A percentile compares a stretch with the other conserved stretches of the same genome.
phyloP scores from a whole-genome alignment of 2,329 filamentous ascomycete genomes.

The Arthroderma uncinatum region DNA sequence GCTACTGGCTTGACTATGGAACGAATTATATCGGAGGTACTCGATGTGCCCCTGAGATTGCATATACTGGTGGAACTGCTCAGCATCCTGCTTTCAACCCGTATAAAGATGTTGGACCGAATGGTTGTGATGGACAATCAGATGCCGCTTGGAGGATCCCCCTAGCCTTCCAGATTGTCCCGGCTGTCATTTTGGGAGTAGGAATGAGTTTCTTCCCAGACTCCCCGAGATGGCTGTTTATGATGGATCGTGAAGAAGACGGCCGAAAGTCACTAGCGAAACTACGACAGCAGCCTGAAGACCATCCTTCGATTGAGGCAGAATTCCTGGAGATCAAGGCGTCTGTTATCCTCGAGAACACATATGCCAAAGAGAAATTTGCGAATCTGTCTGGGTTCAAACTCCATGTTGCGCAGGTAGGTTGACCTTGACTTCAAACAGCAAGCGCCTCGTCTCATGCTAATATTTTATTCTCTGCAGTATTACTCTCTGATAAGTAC shows the following conservation, averaged over 20 bases:
- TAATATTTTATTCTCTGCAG: constrained; percentile 11
- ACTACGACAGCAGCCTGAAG: constrained; percentile 38
- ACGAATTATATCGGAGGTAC: constrained; percentile 36
- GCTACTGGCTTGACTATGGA: constrained; percentile 36
- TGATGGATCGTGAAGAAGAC: constrained; percentile 40
- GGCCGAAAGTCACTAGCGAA: constrained; percentile 37
- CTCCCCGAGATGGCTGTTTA: constrained; percentile 46
- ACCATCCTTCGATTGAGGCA: constrained; percentile 37
- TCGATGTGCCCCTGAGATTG: constrained; percentile 39
- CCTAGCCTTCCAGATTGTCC: constrained; percentile 37
- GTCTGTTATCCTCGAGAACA: constrained; percentile 28
- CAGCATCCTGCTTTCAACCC: constrained; percentile 30
- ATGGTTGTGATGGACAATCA: constrained; percentile 39
- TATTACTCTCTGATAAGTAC: constrained; percentile 26
- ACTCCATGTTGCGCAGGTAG: constrained; percentile 26
- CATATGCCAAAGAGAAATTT: constrained; percentile 24
- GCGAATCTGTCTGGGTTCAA: constrained; percentile 21
- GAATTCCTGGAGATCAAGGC: constrained; percentile 44
- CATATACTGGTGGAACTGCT: constrained; percentile 37
- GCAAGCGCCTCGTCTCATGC: neutral
- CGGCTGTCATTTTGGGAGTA: constrained; percentile 29
- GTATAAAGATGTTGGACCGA: constrained; percentile 35
- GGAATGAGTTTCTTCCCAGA: constrained; percentile 43
- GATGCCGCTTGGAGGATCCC: constrained; percentile 41
- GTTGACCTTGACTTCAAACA: neutral